Conservation (phyloP, 2,329 filamentous ascomycete species). For the Pseudopithomyces chartarum region DNA sequence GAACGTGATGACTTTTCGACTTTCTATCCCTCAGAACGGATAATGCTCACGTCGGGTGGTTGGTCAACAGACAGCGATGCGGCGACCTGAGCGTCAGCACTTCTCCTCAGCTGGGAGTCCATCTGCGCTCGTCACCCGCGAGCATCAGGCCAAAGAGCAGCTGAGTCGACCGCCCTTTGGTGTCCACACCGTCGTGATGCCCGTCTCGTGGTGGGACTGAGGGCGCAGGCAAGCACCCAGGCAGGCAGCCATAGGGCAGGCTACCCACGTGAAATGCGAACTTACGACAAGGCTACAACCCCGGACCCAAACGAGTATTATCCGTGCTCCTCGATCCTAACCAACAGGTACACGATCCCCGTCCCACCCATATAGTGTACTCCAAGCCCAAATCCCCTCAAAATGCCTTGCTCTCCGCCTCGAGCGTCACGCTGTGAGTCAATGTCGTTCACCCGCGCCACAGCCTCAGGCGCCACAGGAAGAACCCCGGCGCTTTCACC, state of each 20-base stretch:
- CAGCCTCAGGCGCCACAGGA: slow-evolving; percentile 1
- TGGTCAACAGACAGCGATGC: not conserved
- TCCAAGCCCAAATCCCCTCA: not conserved
- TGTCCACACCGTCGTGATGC: not conserved
- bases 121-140: not conserved
- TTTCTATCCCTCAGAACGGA: too few species aligned
- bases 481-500: not conserved
- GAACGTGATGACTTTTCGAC: not conserved
- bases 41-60: not conserved
- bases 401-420: not conserved
- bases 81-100: slow-evolving; percentile 3
- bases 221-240: too few species aligned
- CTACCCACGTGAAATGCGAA: too few species aligned
- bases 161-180: not conserved
- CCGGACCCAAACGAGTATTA: too few species aligned
- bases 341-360: too few species aligned
- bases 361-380: too few species aligned
- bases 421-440: not conserved
- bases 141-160: not conserved
- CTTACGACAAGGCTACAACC: too few species aligned
- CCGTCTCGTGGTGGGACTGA: too few species aligned
- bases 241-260: too few species aligned
- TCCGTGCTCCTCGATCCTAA: too few species aligned
- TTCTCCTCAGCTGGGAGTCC: not conserved
- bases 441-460: not conserved